Base-by-base conservation (phyloP, 345 rosid genomes). In the Melaleuca quinquenervia region DNA sequence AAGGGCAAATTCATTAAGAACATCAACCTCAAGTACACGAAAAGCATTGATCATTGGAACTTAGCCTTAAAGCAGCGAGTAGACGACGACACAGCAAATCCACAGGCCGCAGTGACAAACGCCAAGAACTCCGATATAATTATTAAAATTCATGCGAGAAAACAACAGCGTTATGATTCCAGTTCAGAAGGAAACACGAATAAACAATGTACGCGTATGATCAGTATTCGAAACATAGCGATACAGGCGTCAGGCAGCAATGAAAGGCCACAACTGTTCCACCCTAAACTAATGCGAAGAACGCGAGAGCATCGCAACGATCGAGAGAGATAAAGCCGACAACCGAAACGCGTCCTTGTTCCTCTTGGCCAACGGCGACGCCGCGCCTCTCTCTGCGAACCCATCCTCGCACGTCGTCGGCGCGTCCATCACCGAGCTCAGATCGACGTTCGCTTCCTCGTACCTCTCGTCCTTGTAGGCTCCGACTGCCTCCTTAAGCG, bases 351-450 rank as follows among this genome's bases (percentile, higher is more conserved):
- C 62, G 85, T 90, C 52, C 80, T 91, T 89, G 55, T 93, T 90
- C 82, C 91, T 90, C 64, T 84, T 82, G 7, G 87, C 88, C 48
- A 94, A 78, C 10, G 93, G 95, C 15, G 96, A 94, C 52, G 84
- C 87, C 0, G 44, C 44, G 1, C 87, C 90, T 85, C 85, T 88
- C 27, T 94, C 95, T 22, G 41, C 50, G 89, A 94, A 94, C 48
- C 95, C 97, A 54, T 91, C 95, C 87, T 93, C 95, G 82, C 96
- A 94, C 5, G 96, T 93, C 0, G 92, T 64, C 26, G 94, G 21
- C 51, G 94, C 92, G 54, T 92, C 95, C 45, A 90, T 64, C 29
- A 92, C 94, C 2, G 95, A 83, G 85, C 95, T 91, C 9, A 93
- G 52, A 60, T 75, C 85, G 52, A 90, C 83, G 62, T 93, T 93